Percentiles rank a stretch among this genome's conserved stretches.
phyloP scores from a whole-genome alignment of 495 filamentous ascomycete species.

The Neurospora africana region DNA sequence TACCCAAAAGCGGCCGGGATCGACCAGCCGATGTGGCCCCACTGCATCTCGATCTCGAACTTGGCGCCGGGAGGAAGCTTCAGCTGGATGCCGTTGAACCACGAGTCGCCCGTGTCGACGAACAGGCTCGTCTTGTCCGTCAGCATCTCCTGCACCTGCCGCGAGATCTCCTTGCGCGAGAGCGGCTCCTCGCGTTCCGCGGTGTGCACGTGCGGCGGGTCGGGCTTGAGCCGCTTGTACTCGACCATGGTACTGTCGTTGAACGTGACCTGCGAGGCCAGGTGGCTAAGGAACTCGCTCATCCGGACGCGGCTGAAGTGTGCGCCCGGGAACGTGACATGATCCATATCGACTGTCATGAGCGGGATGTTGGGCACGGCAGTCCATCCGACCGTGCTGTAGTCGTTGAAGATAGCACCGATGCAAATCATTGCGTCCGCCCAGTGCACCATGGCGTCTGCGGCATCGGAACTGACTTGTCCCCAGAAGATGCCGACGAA shows the following conservation, averaged over 20 bases:
- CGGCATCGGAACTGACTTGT: slow-evolving; percentile 15
- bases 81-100: slow-evolving; percentile 18
- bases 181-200: slow-evolving; percentile 4
- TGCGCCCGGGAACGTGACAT: slow-evolving; percentile 12
- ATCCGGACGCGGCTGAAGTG: slow-evolving; percentile 17
- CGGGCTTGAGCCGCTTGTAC: slow-evolving; percentile 13
- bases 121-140: slow-evolving; percentile 7
- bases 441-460: slow-evolving; percentile 16
- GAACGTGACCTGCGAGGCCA: slow-evolving; percentile 3
- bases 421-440: slow-evolving; percentile 16
- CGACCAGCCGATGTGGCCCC: slow-evolving; percentile 22
- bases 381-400: slow-evolving; percentile 19
- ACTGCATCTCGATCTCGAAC: slow-evolving; percentile 23
- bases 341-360: slow-evolving; percentile 14
- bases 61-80: slow-evolving; percentile 11
- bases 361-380: slow-evolving; percentile 14
- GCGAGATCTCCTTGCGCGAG: slow-evolving; percentile 12
- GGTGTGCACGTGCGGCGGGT: slow-evolving; percentile 2
- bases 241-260: slow-evolving; percentile 15
- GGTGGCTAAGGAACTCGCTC: slow-evolving; percentile 8
- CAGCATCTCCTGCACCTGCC: slow-evolving; percentile 10
- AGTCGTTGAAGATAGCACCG: slow-evolving; percentile 15
- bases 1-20: slow-evolving; percentile 19
- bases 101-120: slow-evolving; percentile 17
- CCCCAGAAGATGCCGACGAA: slow-evolving; percentile 20